These are phyloP conservation scores for Aspergillus pseudonomiae DNA, from an alignment of 2,329 filamentous ascomycete genomes.

Conservation along the genomic window DNA sequence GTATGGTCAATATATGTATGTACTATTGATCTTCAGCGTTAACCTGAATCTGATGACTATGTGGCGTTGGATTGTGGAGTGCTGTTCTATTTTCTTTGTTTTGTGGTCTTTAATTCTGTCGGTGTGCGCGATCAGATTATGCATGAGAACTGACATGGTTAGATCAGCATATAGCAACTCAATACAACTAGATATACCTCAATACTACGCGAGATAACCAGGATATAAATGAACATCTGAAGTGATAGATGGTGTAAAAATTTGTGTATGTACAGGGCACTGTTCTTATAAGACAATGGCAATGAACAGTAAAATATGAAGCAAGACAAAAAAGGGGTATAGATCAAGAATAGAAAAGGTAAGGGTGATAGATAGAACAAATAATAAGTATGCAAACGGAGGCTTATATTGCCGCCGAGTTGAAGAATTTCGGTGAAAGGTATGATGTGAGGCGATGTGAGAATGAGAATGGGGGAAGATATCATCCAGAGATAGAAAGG, in stretches of 20 bases:
- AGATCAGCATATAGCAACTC: background rate
- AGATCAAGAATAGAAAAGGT: conserved; percentile 1
- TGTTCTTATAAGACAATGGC: background rate
- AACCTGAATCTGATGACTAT: conserved; percentile 5
- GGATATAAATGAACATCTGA: background rate
- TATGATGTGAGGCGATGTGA: background rate
- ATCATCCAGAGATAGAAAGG: background rate
- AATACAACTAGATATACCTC: background rate
- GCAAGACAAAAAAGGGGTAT: conserved; percentile 1
- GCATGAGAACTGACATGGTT: background rate
- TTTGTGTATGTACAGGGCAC: conserved; percentile 2
- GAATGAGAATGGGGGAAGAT: background rate
- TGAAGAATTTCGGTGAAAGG: background rate
- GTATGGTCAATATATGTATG: conserved; percentile 1
- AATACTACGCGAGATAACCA: background rate
- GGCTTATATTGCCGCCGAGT: background rate
- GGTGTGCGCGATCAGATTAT: background rate
- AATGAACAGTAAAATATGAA: conserved; percentile 1
- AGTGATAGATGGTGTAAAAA: background rate
- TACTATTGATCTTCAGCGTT: conserved; percentile 4
- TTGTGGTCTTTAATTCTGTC: background rate
- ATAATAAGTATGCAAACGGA: too few species aligned
- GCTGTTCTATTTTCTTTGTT: background rate
- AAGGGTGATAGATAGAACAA: background rate
- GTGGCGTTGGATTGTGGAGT: background rate